Evolutionary conservation across 2,329 filamentous ascomycete genomes (phyloP).

Genomic region (Claviceps fusiformis): DNA sequence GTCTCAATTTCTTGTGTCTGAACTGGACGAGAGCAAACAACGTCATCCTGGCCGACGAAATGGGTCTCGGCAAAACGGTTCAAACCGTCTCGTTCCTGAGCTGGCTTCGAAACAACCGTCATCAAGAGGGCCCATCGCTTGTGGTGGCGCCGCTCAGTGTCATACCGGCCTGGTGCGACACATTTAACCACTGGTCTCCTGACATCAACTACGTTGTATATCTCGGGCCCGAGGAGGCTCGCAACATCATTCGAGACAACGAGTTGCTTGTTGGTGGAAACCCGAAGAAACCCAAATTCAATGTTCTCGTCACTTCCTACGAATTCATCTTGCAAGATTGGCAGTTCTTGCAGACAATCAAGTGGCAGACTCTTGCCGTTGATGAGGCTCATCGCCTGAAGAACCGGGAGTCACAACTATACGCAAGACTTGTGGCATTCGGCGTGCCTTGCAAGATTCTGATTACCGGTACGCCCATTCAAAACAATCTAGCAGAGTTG

Average conservation of each 20-base stretch:
- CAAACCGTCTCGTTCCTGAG: slow-evolving; percentile 96
- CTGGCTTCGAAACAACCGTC: slow-evolving; percentile 82
- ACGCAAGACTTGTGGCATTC: slow-evolving; percentile 72
- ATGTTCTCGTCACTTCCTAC: slow-evolving; percentile 94
- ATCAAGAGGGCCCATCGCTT: slow-evolving; percentile 86
- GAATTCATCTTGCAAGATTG: slow-evolving; percentile 87
- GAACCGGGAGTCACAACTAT: slow-evolving; percentile 89
- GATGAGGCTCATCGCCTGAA: slow-evolving; percentile 96
- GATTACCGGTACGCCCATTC: slow-evolving; percentile 93
- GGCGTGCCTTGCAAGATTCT: slow-evolving; percentile 77
- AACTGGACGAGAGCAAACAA: slow-evolving; percentile 94
- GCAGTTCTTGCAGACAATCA: slow-evolving; percentile 73
- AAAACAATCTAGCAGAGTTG: slow-evolving; percentile 89
- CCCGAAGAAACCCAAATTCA: slow-evolving; percentile 82
- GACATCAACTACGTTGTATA: slow-evolving; percentile 97
- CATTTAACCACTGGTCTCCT: slow-evolving; percentile 90
- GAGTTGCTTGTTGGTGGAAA: slow-evolving; percentile 82
- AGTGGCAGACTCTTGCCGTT: slow-evolving; percentile 94
- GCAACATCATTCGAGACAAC: slow-evolving; percentile 77
- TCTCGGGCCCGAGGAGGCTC: slow-evolving; percentile 75
- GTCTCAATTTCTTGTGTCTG: slow-evolving; percentile 87
- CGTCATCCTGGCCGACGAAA: slow-evolving; percentile 94
- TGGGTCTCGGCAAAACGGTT: slow-evolving; percentile 96
- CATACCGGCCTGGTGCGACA: slow-evolving; percentile 96
- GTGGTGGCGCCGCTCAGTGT: slow-evolving; percentile 96